Base-by-base conservation (phyloP, 306 rosid genomes). In the Dicorynia guianensis region DNA sequence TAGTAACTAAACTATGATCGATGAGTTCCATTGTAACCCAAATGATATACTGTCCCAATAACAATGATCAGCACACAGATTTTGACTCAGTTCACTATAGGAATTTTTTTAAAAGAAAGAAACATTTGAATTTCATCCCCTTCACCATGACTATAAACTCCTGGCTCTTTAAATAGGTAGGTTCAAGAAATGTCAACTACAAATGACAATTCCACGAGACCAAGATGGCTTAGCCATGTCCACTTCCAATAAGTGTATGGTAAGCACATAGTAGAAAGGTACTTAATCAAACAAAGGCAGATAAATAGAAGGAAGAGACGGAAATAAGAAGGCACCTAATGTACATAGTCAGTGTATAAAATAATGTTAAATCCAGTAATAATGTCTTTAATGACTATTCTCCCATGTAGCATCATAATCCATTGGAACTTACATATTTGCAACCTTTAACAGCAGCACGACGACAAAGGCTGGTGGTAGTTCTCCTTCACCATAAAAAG, bases 401-500 rank as follows among this genome's bases (percentile, higher is more conserved):
- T 60, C 8, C 17, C 47, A 52, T 72, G 35, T 7, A 58, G 60
- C 13, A 8, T 20, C 36, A 47, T 66, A 71, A 71, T 36, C 72
- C 50, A 38, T 57, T 71, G 72, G 60, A 87, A 90, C 99, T 89
- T 92, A 92, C 98, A 69, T 92, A 85, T 64, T 92, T 77, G 91
- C 96, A 92, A 50, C 97, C 97, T 81, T 92, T 95, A 60, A 95
- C 99, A 83, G 99, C 97, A 64, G 97, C 97, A 57, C 96, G 93
- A 11, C 96, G 97, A 60, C 93, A 90, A 85, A 95, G 62, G 93
- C 97, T 84, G 90, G 96, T 47, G 97, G 85, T 58, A 92, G 82
- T 81, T 95, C 99, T 71, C 98, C 97, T 57, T 85, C 87, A 69
- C 99, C 99, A 58, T 92, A 95, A 71, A 89, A 43, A 80, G 99